Percentiles rank a stretch among this genome's conserved stretches.
Evolutionary conservation across 805 yeast species (phyloP).

Genomic region (Maudiozyma pseudohumilis): DNA sequence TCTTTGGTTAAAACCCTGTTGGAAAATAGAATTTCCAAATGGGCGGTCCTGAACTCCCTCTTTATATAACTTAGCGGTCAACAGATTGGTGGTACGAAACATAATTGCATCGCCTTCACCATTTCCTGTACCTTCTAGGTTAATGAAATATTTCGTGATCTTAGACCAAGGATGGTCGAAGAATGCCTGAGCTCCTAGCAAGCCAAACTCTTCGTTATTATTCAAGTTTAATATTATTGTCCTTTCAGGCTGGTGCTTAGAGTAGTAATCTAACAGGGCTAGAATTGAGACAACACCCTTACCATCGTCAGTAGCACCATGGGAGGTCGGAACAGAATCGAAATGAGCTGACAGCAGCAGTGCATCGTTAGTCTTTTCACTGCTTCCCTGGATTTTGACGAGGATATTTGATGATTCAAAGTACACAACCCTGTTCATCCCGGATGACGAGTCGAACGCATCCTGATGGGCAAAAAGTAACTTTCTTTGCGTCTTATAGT

Average conservation of each 20-base stretch:
- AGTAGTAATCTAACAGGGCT: slow-evolving; percentile 50
- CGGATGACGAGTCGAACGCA: slow-evolving; percentile 35
- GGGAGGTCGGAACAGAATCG: slow-evolving; percentile 81
- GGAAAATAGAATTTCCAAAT: slow-evolving; percentile 70
- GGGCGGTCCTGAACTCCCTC: slow-evolving; percentile 48
- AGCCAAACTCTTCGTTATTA: slow-evolving; percentile 82
- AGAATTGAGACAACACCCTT: slow-evolving; percentile 76
- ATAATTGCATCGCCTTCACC: slow-evolving; percentile 69
- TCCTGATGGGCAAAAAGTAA: slow-evolving; percentile 43
- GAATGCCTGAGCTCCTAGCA: slow-evolving; percentile 71
- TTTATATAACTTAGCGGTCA: slow-evolving; percentile 50
- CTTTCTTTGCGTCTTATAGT: slow-evolving; percentile 30
- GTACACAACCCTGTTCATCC: slow-evolving; percentile 45
- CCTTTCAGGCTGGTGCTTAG: slow-evolving; percentile 47
- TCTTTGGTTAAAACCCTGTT: slow-evolving; percentile 72
- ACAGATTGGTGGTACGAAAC: slow-evolving; percentile 75
- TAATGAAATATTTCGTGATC: slow-evolving; percentile 54
- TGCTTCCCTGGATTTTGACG: slow-evolving; percentile 60
- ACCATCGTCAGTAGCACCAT: slow-evolving; percentile 89
- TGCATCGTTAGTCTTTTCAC: slow-evolving; percentile 36
- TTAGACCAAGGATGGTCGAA: slow-evolving; percentile 63
- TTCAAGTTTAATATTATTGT: slow-evolving; percentile 78
- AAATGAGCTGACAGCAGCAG: slow-evolving; percentile 79
- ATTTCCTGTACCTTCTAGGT: slow-evolving; percentile 88
- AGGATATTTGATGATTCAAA: slow-evolving; percentile 77